Conservation (phyloP, 2,329 filamentous ascomycete genomes). For the Fusarium sp. region DNA sequence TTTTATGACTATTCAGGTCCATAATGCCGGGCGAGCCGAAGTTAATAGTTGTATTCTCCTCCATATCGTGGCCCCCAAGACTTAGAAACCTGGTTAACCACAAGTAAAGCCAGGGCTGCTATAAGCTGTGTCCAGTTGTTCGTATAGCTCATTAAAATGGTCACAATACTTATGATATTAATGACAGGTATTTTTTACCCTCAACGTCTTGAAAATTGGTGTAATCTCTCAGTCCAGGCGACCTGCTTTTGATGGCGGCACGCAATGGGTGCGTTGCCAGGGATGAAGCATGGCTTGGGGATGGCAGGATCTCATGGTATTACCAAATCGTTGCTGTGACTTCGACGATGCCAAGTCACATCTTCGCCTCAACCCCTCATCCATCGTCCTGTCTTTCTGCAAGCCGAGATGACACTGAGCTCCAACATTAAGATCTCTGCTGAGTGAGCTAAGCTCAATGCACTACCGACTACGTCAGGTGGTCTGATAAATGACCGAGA, state of each 20-base stretch:
- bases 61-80: conserved; percentile 9
- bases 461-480: too few relatives aligned
- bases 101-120: conserved; percentile 23
- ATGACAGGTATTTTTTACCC: not conserved
- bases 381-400: not conserved
- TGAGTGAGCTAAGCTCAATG: not conserved
- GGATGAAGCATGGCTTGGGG: conserved; percentile 14
- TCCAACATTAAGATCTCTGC: not conserved
- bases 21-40: conserved; percentile 2
- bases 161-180: conserved; percentile 1
- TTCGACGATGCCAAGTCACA: not conserved
- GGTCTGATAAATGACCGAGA: too few relatives aligned
- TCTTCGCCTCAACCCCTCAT: not conserved
- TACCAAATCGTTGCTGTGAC: not conserved
- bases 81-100: not conserved
- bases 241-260: conserved; percentile 7
- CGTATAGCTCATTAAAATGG: conserved; percentile 7
- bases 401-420: not conserved
- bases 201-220: not conserved
- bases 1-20: not conserved
- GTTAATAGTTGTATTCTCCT: conserved; percentile 28
- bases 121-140: conserved; percentile 15
- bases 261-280: conserved; percentile 16
- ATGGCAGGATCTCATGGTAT: conserved; percentile 28
- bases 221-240: conserved; percentile 4